Percentiles rank a stretch among this genome's conserved stretches.
Conservation (phyloP, 108 stramenopile species). For the Cyclostephanos invisitatus region DNA sequence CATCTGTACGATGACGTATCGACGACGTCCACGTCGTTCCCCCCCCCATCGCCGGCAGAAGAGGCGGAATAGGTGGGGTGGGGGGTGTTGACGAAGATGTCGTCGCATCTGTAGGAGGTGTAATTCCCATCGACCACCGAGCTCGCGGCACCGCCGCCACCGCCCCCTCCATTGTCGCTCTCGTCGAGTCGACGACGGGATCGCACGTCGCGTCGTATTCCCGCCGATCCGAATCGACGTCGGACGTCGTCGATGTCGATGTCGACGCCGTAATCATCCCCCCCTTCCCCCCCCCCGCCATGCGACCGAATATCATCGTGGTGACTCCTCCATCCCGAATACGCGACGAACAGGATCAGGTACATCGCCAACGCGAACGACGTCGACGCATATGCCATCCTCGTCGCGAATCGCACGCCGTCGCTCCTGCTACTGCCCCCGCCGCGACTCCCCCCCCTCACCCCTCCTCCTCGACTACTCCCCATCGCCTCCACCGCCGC, state of each 20-base stretch:
- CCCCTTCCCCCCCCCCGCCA: neutral
- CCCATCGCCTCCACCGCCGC: too few relatives aligned
- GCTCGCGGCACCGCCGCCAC: constrained; percentile 3
- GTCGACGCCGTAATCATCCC: neutral
- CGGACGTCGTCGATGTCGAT: neutral
- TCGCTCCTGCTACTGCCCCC: neutral
- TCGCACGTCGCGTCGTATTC: neutral
- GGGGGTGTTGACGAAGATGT: constrained; percentile 20
- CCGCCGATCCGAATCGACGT: neutral
- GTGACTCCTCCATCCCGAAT: constrained; percentile 29
- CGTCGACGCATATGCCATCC: constrained; percentile 27
- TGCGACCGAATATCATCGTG: neutral
- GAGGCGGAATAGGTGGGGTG: constrained; percentile 7
- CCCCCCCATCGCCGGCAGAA: too few relatives aligned
- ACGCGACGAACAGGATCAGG: constrained; percentile 8
- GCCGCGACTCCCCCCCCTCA: too few relatives aligned
- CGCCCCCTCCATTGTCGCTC: constrained; percentile 12
- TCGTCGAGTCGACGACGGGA: constrained; percentile 9
- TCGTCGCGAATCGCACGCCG: constrained; percentile 31
- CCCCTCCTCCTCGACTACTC: too few relatives aligned
- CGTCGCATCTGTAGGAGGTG: constrained; percentile 31
- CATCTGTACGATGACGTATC: constrained; percentile 44
- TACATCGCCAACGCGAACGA: constrained; percentile 12
- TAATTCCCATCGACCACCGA: constrained; percentile 21
- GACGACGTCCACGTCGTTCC: neutral